Conservation (phyloP, 2,329 filamentous ascomycete genomes). For the Ophiostoma ulmi region DNA sequence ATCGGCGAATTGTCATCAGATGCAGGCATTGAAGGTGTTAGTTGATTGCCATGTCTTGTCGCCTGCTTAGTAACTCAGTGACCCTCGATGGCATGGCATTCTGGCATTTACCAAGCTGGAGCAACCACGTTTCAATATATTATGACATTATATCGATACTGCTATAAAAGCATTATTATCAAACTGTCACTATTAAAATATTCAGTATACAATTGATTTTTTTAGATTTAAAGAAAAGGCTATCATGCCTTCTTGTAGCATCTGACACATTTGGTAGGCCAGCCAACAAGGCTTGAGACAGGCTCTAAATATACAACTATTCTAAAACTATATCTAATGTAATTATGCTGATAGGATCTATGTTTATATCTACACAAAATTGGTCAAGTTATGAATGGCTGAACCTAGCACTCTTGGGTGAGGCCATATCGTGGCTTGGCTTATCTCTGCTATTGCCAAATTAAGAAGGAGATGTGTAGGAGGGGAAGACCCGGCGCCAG, state of each 20-base stretch:
- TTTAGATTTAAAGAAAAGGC: not conserved
- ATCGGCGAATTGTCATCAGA: not conserved
- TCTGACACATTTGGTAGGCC: not conserved
- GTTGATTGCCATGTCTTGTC: too few relatives aligned
- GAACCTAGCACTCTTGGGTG: not conserved
- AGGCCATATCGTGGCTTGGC: slow-evolving; percentile 1
- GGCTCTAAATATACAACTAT: not conserved
- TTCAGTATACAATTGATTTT: not conserved
- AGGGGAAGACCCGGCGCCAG: slow-evolving; percentile 22
- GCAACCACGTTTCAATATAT: too few relatives aligned
- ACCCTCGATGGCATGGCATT: not conserved
- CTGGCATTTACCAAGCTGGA: too few relatives aligned
- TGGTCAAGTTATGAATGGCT: not conserved
- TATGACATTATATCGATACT: too few relatives aligned
- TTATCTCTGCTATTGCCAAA: slow-evolving; percentile 11
- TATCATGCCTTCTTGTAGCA: not conserved
- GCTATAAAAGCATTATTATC: too few relatives aligned
- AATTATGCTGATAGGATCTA: not conserved
- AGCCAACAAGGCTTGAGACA: not conserved
- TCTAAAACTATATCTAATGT: not conserved
- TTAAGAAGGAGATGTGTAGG: slow-evolving; percentile 10
- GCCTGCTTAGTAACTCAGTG: not conserved
- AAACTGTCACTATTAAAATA: too few relatives aligned
- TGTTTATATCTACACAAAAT: not conserved
- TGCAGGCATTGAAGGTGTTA: not conserved